Evolutionary conservation across 192 early-diverging fungal species (phyloP).

Genomic region (Coemansia erecta): DNA sequence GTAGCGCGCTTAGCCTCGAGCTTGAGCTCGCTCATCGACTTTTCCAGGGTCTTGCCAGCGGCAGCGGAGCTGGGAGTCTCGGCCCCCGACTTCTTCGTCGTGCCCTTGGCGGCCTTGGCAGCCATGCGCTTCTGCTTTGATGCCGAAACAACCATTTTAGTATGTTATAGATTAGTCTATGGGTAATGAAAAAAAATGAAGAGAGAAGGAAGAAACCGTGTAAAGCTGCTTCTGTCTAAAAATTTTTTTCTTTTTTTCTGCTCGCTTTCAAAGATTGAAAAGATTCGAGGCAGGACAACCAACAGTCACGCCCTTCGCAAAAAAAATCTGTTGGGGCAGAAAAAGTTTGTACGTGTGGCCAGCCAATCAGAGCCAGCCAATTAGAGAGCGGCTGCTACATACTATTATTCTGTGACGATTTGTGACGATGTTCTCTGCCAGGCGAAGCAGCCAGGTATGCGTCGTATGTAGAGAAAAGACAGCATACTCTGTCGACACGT

Average conservation of each 20-base stretch:
- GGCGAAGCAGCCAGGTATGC: no score
- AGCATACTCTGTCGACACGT: no score
- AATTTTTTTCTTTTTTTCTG: background rate
- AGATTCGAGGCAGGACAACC: background rate
- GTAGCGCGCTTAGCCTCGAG: constrained; percentile 55
- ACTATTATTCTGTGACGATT: no score
- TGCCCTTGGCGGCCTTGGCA: constrained; percentile 65
- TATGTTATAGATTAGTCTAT: background rate
- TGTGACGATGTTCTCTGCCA: no score
- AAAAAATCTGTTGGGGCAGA: no score
- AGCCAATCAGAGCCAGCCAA: no score
- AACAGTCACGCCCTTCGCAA: no score
- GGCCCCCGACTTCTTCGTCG: constrained; percentile 32
- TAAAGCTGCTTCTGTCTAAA: background rate
- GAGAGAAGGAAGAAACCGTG: background rate
- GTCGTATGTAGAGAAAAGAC: no score
- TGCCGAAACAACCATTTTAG: constrained; percentile 54
- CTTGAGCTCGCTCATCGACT: constrained; percentile 57
- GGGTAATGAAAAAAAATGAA: background rate
- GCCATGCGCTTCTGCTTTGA: constrained; percentile 82
- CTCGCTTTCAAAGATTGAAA: background rate
- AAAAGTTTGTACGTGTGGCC: no score
- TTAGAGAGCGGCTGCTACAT: no score
- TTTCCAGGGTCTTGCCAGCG: constrained; percentile 40
- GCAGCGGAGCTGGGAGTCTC: background rate